phyloP scores from a whole-genome alignment of 148 eudicot genomes.

The Camellia sinensis region DNA sequence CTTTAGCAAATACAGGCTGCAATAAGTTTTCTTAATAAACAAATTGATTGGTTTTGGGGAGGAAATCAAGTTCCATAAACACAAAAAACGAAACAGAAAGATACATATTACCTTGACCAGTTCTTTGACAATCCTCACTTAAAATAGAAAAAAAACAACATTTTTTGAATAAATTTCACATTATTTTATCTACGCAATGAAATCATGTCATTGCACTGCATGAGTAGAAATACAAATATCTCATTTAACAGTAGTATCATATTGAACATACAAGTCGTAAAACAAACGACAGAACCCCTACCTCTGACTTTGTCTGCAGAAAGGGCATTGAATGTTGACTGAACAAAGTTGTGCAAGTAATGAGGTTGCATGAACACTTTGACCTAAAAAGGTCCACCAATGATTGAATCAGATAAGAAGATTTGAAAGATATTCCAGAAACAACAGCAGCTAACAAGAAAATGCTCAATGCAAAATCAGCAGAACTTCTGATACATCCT shows the following conservation, averaged over 20 bases:
- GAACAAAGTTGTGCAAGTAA: constrained; percentile 91
- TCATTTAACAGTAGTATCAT: background rate
- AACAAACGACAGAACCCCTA: constrained; percentile 7
- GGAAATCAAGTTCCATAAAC: background rate
- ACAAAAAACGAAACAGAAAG: background rate
- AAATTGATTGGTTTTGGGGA: background rate
- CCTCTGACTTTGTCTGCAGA: constrained; percentile 66
- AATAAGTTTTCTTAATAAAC: background rate
- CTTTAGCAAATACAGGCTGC: background rate
- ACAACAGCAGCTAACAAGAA: background rate
- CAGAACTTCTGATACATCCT: background rate
- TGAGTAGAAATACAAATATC: background rate
- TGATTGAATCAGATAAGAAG: background rate
- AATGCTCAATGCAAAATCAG: constrained; percentile 1
- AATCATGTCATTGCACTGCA: background rate
- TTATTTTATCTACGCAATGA: background rate
- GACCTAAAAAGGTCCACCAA: constrained; percentile 34
- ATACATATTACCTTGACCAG: background rate
- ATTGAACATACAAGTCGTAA: background rate
- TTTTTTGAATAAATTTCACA: background rate
- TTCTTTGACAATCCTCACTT: constrained; percentile 5
- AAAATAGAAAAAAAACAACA: background rate
- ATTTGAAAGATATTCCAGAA: background rate
- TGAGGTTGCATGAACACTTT: constrained; percentile 82
- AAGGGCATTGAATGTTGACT: constrained; percentile 85